A percentile compares a stretch with the other conserved stretches of the same genome.
These are phyloP conservation scores for Cercophora scortea DNA, from an alignment of 495 filamentous ascomycete genomes.

Conservation along the genomic window DNA sequence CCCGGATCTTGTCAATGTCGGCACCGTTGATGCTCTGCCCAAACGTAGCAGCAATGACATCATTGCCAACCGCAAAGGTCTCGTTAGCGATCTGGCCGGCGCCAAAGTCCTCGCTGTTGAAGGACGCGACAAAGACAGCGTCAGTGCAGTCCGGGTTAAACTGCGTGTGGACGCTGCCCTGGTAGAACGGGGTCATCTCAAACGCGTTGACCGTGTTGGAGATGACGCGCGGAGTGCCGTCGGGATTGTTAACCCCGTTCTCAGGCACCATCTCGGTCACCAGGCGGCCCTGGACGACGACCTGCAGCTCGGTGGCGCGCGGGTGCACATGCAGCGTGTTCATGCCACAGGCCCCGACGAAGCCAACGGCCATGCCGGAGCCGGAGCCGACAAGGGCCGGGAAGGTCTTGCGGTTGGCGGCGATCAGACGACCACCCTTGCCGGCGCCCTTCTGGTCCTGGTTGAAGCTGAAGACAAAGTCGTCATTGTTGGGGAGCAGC, in stretches of 20 bases:
- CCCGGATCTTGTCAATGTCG: constrained; percentile 10
- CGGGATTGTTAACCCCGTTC: constrained; percentile 29
- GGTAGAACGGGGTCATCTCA: constrained; percentile 37
- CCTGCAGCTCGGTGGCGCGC: constrained; percentile 33
- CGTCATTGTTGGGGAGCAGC: constrained; percentile 19
- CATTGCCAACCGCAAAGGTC: constrained; percentile 39
- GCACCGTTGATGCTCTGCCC: constrained; percentile 23
- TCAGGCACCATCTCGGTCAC: constrained; percentile 42
- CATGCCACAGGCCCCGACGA: constrained; percentile 33
- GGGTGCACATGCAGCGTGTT: constrained; percentile 43
- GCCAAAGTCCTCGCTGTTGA: constrained; percentile 44
- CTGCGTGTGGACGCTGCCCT: constrained; percentile 45
- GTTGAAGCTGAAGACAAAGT: constrained; percentile 35
- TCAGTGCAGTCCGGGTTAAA: constrained; percentile 39
- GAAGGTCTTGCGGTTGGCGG: constrained; percentile 31
- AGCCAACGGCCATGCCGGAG: constrained; percentile 28
- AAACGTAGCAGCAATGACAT: constrained; percentile 38
- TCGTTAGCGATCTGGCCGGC: constrained; percentile 38
- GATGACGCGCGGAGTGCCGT: constrained; percentile 21
- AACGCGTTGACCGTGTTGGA: constrained; percentile 30
- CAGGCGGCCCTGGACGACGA: constrained; percentile 35
- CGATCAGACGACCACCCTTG: constrained; percentile 28
- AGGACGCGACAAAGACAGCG: constrained; percentile 22
- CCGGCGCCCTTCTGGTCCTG: constrained; percentile 17
- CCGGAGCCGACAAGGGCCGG: constrained; percentile 31